Conservation (phyloP, 2,329 filamentous ascomycete species). For the Capronia americana region DNA sequence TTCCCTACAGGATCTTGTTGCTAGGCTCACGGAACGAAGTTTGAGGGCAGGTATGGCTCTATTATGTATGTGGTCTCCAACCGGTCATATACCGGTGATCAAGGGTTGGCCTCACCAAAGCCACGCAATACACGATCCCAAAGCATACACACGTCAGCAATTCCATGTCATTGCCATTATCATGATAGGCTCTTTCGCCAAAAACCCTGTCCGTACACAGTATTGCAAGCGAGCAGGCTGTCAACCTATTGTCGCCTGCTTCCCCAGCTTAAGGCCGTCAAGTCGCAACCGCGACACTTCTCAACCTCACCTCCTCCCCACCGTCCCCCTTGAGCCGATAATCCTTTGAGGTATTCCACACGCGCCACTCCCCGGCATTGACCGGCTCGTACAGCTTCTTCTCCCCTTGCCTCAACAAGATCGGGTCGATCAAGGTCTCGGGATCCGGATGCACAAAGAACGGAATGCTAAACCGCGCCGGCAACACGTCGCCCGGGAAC, state of each 20-base stretch:
- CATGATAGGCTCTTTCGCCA: too few relatives aligned
- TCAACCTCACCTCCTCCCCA: constrained; percentile 17
- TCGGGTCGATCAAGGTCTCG: constrained; percentile 32
- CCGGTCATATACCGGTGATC: background rate
- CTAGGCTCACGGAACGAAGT: background rate
- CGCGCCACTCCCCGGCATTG: constrained; percentile 34
- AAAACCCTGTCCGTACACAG: background rate
- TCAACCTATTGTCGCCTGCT: background rate
- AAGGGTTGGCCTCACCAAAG: background rate
- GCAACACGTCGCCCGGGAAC: constrained; percentile 31
- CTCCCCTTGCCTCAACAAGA: constrained; percentile 26
- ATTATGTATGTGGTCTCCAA: background rate
- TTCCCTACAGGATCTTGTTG: background rate
- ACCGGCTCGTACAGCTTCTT: constrained; percentile 31
- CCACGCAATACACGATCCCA: background rate
- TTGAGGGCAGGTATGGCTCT: background rate
- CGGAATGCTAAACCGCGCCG: constrained; percentile 43
- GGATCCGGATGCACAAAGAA: constrained; percentile 44
- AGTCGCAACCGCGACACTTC: constrained; percentile 10
- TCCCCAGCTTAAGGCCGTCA: background rate
- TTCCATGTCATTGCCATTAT: background rate
- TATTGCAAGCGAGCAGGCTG: background rate
- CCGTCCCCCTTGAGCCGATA: constrained; percentile 22
- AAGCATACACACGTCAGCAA: background rate
- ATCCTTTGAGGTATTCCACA: constrained; percentile 27